A percentile compares a stretch with the other conserved stretches of the same genome.
These are phyloP conservation scores for Apiospora pterosperma DNA, from an alignment of 2,329 filamentous ascomycete genomes.

Conservation along the genomic window DNA sequence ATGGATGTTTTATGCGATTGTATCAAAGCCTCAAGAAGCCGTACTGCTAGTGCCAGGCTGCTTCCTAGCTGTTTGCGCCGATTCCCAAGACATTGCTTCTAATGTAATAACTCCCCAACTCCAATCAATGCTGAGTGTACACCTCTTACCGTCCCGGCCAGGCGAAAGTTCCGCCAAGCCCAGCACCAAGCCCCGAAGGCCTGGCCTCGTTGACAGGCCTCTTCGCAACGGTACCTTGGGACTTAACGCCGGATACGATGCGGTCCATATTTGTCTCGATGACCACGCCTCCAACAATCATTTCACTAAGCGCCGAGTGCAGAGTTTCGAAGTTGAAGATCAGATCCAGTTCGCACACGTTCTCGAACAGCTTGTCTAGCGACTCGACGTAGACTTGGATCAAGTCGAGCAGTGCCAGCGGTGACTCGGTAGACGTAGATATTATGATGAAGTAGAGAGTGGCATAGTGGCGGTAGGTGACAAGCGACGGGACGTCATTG, in stretches of 20 bases:
- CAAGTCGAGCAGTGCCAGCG: constrained; percentile 89
- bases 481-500: constrained; percentile 88
- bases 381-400: constrained; percentile 99
- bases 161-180: constrained; percentile 55
- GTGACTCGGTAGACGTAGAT: constrained; percentile 91
- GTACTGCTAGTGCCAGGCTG: neutral
- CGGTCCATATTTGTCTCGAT: constrained; percentile 87
- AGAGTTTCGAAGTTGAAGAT: constrained; percentile 99
- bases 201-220: constrained; percentile 71
- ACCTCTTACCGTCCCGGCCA: constrained; percentile 37
- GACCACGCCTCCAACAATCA: constrained; percentile 93
- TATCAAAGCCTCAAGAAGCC: neutral
- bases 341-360: constrained; percentile 95
- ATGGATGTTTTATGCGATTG: constrained; percentile 16
- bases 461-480: constrained; percentile 97
- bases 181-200: constrained; percentile 41
- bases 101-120: constrained; percentile 1
- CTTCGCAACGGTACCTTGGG: constrained; percentile 75
- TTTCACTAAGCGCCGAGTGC: constrained; percentile 85
- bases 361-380: constrained; percentile 92
- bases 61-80: neutral
- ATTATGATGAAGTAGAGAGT: constrained; percentile 99
- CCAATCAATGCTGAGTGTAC: constrained; percentile 2
- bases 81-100: neutral
- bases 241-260: constrained; percentile 80